A percentile compares a stretch with the other conserved stretches of the same genome.
These are phyloP conservation scores for Protomyces inouyei DNA, from an alignment of 1,139 yeast species.

Conservation along the genomic window DNA sequence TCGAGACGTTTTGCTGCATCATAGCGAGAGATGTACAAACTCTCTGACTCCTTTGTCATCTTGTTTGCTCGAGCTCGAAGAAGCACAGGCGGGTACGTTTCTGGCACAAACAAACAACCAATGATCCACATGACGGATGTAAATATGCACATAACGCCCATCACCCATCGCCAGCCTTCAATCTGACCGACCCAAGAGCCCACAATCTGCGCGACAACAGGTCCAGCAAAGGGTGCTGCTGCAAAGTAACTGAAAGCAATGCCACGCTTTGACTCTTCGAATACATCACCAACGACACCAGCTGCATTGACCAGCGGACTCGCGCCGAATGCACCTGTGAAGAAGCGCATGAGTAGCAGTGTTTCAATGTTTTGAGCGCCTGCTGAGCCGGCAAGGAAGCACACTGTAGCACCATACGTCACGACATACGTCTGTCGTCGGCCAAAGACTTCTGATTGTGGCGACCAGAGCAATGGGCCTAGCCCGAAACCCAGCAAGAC, in stretches of 20 bases:
- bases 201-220: conserved; percentile 72
- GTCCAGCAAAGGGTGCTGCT: conserved; percentile 45
- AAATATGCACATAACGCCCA: conserved; percentile 50
- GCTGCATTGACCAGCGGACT: conserved; percentile 87
- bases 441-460: conserved; percentile 53
- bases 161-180: conserved; percentile 60
- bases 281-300: conserved; percentile 71
- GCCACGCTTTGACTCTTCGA: conserved; percentile 66
- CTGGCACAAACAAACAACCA: conserved; percentile 58
- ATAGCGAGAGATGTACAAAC: conserved; percentile 7
- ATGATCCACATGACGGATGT: conserved; percentile 54
- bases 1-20: conserved; percentile 24
- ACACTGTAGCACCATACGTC: conserved; percentile 53
- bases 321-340: conserved; percentile 73
- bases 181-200: conserved; percentile 71
- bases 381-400: conserved; percentile 60
- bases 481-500: conserved; percentile 48
- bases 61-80: conserved; percentile 64
- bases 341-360: conserved; percentile 61
- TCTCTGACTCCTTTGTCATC: conserved; percentile 38
- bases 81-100: conserved; percentile 84
- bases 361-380: conserved; percentile 49
- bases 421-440: conserved; percentile 51
- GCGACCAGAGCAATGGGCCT: conserved; percentile 52
- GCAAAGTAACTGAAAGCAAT: conserved; percentile 47